Evolutionary conservation across 2,329 filamentous ascomycete genomes (phyloP).

Genomic region (Colletotrichum viniferum): DNA sequence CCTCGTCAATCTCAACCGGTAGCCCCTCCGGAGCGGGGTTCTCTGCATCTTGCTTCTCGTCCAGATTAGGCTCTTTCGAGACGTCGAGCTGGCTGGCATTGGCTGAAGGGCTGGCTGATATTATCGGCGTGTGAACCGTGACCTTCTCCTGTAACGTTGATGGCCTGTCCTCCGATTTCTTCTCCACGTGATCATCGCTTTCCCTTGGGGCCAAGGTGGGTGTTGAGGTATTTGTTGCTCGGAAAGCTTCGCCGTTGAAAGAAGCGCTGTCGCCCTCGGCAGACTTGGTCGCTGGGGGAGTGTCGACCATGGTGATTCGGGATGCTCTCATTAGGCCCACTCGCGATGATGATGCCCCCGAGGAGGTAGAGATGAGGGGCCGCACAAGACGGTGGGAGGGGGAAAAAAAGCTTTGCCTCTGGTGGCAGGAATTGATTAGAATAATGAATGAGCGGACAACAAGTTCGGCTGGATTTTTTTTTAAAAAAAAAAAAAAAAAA

Average conservation of each 20-base stretch:
- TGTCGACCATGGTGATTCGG: background rate
- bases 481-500: no score
- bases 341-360: background rate
- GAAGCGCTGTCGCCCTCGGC: background rate
- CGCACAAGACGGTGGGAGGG: background rate
- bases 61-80: slow-evolving; percentile 4
- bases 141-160: background rate
- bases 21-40: background rate
- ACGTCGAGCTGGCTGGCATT: slow-evolving; percentile 1
- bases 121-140: background rate
- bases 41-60: slow-evolving; percentile 12
- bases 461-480: slow-evolving; percentile 11
- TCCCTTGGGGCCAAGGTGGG: slow-evolving; percentile 11
- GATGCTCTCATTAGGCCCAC: background rate
- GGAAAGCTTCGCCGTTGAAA: background rate
- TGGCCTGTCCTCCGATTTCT: background rate
- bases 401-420: background rate
- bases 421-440: background rate
- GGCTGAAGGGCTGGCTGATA: slow-evolving; percentile 1
- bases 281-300: background rate
- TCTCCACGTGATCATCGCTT: slow-evolving; percentile 2
- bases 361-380: background rate
- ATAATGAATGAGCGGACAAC: background rate
- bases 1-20: slow-evolving; percentile 5
- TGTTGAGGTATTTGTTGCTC: slow-evolving; percentile 10